Base-by-base conservation (phyloP, 163 green algal genomes). In the Prototheca wickerhamii region DNA sequence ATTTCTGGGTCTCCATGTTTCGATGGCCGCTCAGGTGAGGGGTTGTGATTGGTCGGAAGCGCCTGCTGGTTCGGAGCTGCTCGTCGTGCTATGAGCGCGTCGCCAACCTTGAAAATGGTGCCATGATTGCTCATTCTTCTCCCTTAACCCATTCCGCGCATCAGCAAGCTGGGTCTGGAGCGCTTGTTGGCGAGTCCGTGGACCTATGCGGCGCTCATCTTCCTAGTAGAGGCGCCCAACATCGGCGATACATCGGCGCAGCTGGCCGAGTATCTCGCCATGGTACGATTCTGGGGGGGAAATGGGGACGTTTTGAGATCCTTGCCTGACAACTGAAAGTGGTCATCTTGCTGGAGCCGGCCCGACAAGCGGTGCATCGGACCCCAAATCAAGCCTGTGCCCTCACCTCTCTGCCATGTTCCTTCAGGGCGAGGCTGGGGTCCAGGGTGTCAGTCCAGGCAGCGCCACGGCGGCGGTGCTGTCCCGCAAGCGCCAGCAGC, bases 1-100 rank as follows among this genome's bases (percentile, higher is more conserved):
- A 65, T 60, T 79, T 79, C 35, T 72, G 61, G 61, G 50, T 64
- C 32, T 49, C 35, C 5, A 46, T 73, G 35, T 35, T 77, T 8
- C 7, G 52, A 23, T 20, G 21, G 7, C 60, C 65, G 20, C 35
- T 73, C 25, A 58, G 37, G 52, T 70, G 17, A 29, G 63, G 2
- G n/a, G 35, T 28, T 6, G 17, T 30, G n/a, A 4, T 21, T 0
- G 37, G 37, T 44, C 10, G 37, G 10, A 1, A 10, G 37, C 15
- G 37, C 37, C 37, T 10, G 15, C 10, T 10, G 37, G 10, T 0
- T 21, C 15, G 37, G 15, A 15, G 37, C 37, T 21, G 37, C 37
- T 44, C 10, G 37, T 21, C 10, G 37, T 44, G 10, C 10, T 44
- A 15, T 10, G 37, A 10, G n/a, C n/a, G n/a, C n/a, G n/a, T n/a